phyloP scores from a whole-genome alignment of 495 filamentous ascomycete genomes.

The Hypoxylon perforatum region DNA sequence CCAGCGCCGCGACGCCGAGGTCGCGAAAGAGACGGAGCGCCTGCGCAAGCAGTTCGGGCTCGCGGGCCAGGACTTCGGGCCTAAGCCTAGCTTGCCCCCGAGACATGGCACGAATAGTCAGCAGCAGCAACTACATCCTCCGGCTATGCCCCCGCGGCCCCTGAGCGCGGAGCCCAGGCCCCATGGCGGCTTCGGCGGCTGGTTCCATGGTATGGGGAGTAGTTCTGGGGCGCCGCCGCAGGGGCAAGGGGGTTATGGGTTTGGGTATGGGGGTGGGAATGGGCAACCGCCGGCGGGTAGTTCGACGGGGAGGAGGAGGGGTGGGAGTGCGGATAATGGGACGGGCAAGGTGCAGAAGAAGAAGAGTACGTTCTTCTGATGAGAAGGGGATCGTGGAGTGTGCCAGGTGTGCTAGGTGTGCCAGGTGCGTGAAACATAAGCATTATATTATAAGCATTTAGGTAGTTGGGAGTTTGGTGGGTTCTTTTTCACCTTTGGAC shows the following conservation, averaged over 20 bases:
- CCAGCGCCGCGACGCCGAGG: conserved; percentile 72
- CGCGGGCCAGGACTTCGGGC: conserved; percentile 53
- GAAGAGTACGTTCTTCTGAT: conserved; percentile 46
- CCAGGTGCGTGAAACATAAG: background rate
- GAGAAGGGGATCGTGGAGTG: conserved; percentile 2
- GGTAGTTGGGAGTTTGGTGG: conserved; percentile 1
- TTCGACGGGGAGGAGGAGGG: conserved; percentile 30
- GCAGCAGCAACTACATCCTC: conserved; percentile 36
- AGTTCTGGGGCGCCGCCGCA: conserved; percentile 15
- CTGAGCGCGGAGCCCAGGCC: conserved; percentile 53
- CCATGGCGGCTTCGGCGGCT: conserved; percentile 30
- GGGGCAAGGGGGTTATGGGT: conserved; percentile 4
- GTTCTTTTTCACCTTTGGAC: background rate
- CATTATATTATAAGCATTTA: background rate
- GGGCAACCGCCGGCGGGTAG: conserved; percentile 4
- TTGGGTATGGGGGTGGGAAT: background rate
- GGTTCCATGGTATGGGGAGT: conserved; percentile 34
- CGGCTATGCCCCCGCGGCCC: conserved; percentile 53
- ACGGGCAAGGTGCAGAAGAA: conserved; percentile 44
- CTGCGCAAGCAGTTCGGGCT: conserved; percentile 78
- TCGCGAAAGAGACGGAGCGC: conserved; percentile 87
- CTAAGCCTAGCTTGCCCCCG: conserved; percentile 35
- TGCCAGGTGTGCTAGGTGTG: background rate
- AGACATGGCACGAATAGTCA: conserved; percentile 36
- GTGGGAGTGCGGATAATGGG: conserved; percentile 34